These are phyloP conservation scores for Pyrenophora graminea DNA, from an alignment of 2,329 filamentous ascomycete genomes.

Conservation along the genomic window DNA sequence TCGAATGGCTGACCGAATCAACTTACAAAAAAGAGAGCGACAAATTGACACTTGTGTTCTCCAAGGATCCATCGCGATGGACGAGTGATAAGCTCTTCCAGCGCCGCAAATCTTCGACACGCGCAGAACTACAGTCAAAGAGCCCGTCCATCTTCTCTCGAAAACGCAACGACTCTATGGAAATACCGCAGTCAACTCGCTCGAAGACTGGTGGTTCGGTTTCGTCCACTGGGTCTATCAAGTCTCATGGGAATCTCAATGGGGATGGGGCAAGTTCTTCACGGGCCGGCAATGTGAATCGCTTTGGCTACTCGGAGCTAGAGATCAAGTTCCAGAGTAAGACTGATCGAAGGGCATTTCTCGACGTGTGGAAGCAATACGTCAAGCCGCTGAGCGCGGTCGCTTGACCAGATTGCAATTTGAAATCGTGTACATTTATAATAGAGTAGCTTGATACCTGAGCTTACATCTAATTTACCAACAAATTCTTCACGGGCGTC, in stretches of 20 bases:
- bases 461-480: not conserved
- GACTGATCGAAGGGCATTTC: constrained; percentile 32
- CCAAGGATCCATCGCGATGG: constrained; percentile 35
- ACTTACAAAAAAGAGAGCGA: constrained; percentile 30
- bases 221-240: constrained; percentile 16
- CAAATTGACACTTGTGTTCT: constrained; percentile 32
- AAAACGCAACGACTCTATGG: constrained; percentile 18
- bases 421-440: not conserved
- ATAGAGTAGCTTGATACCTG: not conserved
- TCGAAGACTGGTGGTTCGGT: constrained; percentile 19
- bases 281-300: constrained; percentile 24
- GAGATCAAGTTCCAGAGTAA: constrained; percentile 37
- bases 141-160: constrained; percentile 2
- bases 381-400: constrained; percentile 23
- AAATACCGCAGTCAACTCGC: constrained; percentile 10
- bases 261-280: constrained; percentile 4
- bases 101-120: constrained; percentile 24
- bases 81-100: constrained; percentile 31
- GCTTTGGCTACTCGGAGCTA: constrained; percentile 33
- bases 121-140: constrained; percentile 1
- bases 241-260: constrained; percentile 16
- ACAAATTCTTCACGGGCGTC: no score
- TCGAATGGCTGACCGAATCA: constrained; percentile 36
- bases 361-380: constrained; percentile 33
- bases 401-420: not conserved